Evolutionary conservation across 1,284 basidiomycete species (phyloP).

Genomic region (Fomitopsis schrenkii): DNA sequence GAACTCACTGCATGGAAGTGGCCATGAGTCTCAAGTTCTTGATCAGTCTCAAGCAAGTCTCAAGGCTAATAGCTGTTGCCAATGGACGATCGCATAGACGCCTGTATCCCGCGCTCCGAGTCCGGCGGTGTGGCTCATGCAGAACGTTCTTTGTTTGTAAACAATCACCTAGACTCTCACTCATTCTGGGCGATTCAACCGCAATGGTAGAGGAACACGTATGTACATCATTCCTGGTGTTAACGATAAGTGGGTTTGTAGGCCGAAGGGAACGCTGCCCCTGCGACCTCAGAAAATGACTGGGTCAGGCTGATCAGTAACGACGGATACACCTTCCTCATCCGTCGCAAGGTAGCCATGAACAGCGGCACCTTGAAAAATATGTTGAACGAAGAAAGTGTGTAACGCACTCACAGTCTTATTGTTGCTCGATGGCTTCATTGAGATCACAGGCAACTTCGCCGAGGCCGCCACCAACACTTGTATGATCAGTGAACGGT

Average conservation of each 20-base stretch:
- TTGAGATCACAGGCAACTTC: conserved; percentile 38
- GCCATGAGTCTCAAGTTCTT: no score
- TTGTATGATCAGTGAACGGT: conserved; percentile 47
- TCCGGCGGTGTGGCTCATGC: no score
- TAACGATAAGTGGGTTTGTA: background rate
- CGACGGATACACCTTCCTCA: conserved; percentile 60
- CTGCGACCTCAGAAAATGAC: conserved; percentile 23
- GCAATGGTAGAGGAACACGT: no score
- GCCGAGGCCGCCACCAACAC: conserved; percentile 46
- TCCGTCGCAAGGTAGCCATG: conserved; percentile 51
- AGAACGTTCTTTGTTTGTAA: no score
- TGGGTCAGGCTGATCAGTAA: conserved; percentile 63
- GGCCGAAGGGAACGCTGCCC: background rate
- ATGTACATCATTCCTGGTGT: no score
- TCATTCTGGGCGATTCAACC: no score
- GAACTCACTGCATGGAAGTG: no score
- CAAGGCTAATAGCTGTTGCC: no score
- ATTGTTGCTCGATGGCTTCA: background rate
- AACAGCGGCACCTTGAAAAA: conserved; percentile 54
- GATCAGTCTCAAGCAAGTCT: no score
- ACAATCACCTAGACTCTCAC: no score
- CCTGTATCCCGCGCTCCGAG: no score
- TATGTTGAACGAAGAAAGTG: conserved; percentile 36
- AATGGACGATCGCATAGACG: no score
- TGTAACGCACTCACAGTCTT: background rate